phyloP scores from a whole-genome alignment of 1,139 yeast species.

The Pichia sp. region DNA sequence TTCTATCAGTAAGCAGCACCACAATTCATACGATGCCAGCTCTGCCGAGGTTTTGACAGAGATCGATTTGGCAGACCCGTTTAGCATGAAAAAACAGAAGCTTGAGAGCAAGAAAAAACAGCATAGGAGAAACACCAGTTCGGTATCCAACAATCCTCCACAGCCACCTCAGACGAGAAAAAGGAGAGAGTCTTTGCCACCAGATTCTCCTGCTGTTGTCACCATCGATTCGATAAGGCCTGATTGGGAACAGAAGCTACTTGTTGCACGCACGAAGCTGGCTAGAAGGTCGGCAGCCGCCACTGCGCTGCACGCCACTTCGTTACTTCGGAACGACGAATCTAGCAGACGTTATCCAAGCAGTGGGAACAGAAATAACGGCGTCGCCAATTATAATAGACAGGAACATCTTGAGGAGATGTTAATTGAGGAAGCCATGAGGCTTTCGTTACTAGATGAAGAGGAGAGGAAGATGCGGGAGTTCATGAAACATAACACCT shows the following conservation, averaged over 20 bases:
- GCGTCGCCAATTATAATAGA: background rate
- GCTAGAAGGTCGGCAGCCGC: constrained; percentile 93
- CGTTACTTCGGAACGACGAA: constrained; percentile 45
- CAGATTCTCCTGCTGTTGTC: constrained; percentile 61
- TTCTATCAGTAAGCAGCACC: background rate
- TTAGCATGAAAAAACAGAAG: constrained; percentile 7
- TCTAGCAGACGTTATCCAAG: constrained; percentile 5
- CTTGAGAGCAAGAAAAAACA: background rate
- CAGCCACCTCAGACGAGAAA: background rate
- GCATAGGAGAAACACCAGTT: constrained; percentile 1
- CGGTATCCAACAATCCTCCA: background rate
- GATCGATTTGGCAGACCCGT: constrained; percentile 15
- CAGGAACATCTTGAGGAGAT: constrained; percentile 52
- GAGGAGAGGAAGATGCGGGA: constrained; percentile 14
- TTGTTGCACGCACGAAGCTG: constrained; percentile 66
- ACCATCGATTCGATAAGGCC: constrained; percentile 83
- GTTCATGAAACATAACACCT: background rate
- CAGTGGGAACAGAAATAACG: background rate
- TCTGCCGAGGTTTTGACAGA: constrained; percentile 18
- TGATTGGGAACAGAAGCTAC: constrained; percentile 79
- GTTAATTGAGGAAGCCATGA: constrained; percentile 81
- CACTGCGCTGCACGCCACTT: constrained; percentile 85
- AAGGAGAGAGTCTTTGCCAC: constrained; percentile 48
- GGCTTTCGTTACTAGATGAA: constrained; percentile 68
- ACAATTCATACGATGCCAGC: constrained; percentile 10